A percentile compares a stretch with the other conserved stretches of the same genome.
Evolutionary conservation across 805 yeast genomes (phyloP).

Genomic region (Vanderwaltozyma tropicalis): DNA sequence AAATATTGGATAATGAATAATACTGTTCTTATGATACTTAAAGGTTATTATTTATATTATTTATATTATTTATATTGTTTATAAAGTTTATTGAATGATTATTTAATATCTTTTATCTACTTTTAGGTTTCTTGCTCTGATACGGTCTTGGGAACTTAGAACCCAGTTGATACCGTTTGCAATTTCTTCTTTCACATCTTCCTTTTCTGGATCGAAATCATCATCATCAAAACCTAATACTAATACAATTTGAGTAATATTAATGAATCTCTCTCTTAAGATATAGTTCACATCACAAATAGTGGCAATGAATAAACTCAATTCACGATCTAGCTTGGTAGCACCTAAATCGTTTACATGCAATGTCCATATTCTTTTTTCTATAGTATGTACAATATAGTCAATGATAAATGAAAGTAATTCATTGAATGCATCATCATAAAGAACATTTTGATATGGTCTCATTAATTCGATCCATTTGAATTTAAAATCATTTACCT

Average conservation of each 20-base stretch:
- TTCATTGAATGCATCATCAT: slow-evolving; percentile 40
- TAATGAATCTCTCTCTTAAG: slow-evolving; percentile 64
- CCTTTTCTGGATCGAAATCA: slow-evolving; percentile 29
- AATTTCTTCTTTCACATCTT: slow-evolving; percentile 33
- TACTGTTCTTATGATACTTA: too few relatives aligned
- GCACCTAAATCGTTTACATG: slow-evolving; percentile 77
- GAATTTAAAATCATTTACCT: slow-evolving; percentile 40
- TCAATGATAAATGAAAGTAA: slow-evolving; percentile 42
- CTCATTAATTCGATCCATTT: slow-evolving; percentile 56
- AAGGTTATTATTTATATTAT: neutral
- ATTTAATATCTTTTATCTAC: slow-evolving; percentile 22
- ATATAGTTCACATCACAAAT: slow-evolving; percentile 64
- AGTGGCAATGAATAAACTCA: slow-evolving; percentile 61
- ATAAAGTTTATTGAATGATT: neutral
- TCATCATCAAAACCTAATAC: slow-evolving; percentile 74
- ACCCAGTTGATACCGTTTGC: slow-evolving; percentile 50
- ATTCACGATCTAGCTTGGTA: slow-evolving; percentile 70
- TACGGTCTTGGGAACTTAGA: slow-evolving; percentile 65
- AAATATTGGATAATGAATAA: too few relatives aligned
- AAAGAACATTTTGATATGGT: slow-evolving; percentile 55
- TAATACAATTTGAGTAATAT: slow-evolving; percentile 77
- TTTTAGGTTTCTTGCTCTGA: slow-evolving; percentile 48
- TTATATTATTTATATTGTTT: neutral
- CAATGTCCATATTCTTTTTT: slow-evolving; percentile 55
- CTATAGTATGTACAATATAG: slow-evolving; percentile 47